Evolutionary conservation across 768 basidiomycete genomes (phyloP), one percentile per base, ranked within the genome.

Genomic region (Tulasnella sp.): DNA sequence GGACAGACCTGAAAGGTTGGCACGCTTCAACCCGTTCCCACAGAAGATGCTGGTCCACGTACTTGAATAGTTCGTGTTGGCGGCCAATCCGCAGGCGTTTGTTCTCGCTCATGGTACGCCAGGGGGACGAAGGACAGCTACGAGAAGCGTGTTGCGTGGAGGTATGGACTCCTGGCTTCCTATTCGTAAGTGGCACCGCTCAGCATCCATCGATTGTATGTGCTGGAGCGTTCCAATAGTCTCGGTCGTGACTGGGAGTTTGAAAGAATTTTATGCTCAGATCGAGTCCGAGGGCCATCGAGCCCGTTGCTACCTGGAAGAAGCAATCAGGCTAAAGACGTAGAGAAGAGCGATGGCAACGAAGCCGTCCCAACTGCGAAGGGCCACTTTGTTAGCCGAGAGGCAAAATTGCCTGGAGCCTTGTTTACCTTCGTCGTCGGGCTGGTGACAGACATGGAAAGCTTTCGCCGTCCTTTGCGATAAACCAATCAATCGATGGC

Each of bases 21-120:
- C 24, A 31, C 64, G n/a, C 64, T 12, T 18, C 64, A 31, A 16
- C 34, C 31, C n/a, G 64, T 69, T 9, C 64, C 64, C 14, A 69
- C 64, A 69, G 64, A 69, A 34, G 64, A 69, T 28, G 64, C 64
- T 69, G 31, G 64, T 12, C 64, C 64, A n/a, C 34, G 64, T 34
- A n/a, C n/a, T n/a, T 69, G 24, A 31, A 69, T 37, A 28, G 64
- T 69, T 18, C 64, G 64, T 69, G 64, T 5, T 4, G 64, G 28
- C 8, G 34, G 64, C 4, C 64, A 31, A 12, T 69, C 64, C 64
- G 18, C 64, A 6, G 64, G 34, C 31, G 64, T n/a, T 37, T 28
- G 31, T 8, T 34, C 64, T 9, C 64, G 64, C 8, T 12, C 34
- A 31, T 69, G n/a, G 28, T 12, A 14, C 64, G 64, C 14, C 31